Conservation (phyloP, 495 filamentous ascomycete genomes). For the Articulospora tetracladia region DNA sequence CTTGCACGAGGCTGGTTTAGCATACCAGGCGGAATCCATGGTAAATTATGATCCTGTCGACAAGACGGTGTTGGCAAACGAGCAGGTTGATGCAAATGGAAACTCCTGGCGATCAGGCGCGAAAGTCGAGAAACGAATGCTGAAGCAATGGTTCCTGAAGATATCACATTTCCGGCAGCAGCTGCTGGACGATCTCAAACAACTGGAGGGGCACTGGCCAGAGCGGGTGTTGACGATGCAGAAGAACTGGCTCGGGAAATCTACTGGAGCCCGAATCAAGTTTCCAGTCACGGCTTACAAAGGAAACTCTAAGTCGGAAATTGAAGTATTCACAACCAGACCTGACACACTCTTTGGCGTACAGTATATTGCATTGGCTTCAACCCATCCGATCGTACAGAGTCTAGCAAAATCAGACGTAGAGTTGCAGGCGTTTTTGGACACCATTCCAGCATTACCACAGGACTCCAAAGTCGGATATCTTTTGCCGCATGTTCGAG, state of each 20-base stretch:
- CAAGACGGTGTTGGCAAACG: slow-evolving; percentile 85
- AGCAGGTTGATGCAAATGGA: slow-evolving; percentile 82
- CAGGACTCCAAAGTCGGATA: slow-evolving; percentile 75
- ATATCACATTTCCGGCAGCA: slow-evolving; percentile 75
- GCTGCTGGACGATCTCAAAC: slow-evolving; percentile 69
- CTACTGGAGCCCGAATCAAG: slow-evolving; percentile 64
- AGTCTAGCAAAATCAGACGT: slow-evolving; percentile 53
- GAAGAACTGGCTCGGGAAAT: slow-evolving; percentile 83
- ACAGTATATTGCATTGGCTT: slow-evolving; percentile 77
- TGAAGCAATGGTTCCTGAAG: slow-evolving; percentile 88
- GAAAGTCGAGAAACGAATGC: slow-evolving; percentile 70
- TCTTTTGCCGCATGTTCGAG: slow-evolving; percentile 54
- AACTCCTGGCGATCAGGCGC: slow-evolving; percentile 86
- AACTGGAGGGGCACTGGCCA: slow-evolving; percentile 67
- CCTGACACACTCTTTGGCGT: slow-evolving; percentile 82
- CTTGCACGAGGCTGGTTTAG: slow-evolving; percentile 65
- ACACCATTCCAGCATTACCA: slow-evolving; percentile 55
- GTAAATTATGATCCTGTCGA: slow-evolving; percentile 92
- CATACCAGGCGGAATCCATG: slow-evolving; percentile 72
- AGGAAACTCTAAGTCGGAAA: slow-evolving; percentile 29
- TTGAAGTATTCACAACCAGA: slow-evolving; percentile 81
- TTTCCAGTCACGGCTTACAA: slow-evolving; percentile 52
- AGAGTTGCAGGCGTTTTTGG: slow-evolving; percentile 62
- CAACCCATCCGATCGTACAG: slow-evolving; percentile 67
- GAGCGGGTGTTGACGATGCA: slow-evolving; percentile 81